These are phyloP conservation scores for Hanseniaspora guilliermondii DNA, from an alignment of 805 yeast species.

Conservation along the genomic window DNA sequence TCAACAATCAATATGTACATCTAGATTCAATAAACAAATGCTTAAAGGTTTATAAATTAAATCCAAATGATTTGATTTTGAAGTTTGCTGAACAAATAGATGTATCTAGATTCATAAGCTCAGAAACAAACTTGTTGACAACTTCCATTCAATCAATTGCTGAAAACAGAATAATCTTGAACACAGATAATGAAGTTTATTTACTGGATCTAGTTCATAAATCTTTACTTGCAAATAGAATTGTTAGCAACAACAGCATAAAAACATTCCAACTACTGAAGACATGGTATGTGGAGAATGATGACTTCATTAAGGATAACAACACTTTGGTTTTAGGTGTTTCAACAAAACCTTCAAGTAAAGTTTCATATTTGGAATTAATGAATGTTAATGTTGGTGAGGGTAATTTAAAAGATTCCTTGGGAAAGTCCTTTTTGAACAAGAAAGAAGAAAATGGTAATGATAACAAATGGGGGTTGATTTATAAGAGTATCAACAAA, in stretches of 20 bases:
- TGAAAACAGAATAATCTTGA: conserved; percentile 23
- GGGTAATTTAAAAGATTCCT: conserved; percentile 53
- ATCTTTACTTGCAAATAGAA: conserved; percentile 21
- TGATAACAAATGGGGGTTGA: conserved; percentile 16
- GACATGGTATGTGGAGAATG: conserved; percentile 19
- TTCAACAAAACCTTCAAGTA: conserved; percentile 22
- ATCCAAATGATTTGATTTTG: neutral
- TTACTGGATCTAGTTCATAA: conserved; percentile 24
- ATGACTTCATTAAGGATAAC: conserved; percentile 7
- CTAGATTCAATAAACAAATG: conserved; percentile 16
- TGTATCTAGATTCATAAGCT: conserved; percentile 21
- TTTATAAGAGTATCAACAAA: conserved; percentile 20
- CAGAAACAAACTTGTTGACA: conserved; percentile 11
- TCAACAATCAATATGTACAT: conserved; percentile 22
- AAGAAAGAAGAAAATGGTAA: conserved; percentile 10
- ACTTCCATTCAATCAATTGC: conserved; percentile 24
- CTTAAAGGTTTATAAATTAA: conserved; percentile 16
- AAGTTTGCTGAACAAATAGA: conserved; percentile 15
- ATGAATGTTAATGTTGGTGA: conserved; percentile 46
- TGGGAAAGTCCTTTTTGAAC: conserved; percentile 45
- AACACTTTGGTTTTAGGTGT: conserved; percentile 25
- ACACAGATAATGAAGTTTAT: conserved; percentile 22
- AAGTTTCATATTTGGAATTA: conserved; percentile 24
- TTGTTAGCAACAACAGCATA: conserved; percentile 20
- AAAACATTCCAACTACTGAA: conserved; percentile 23